Evolutionary conservation across 2,329 filamentous ascomycete species (phyloP).

Genomic region (Monilinia aucupariae): DNA sequence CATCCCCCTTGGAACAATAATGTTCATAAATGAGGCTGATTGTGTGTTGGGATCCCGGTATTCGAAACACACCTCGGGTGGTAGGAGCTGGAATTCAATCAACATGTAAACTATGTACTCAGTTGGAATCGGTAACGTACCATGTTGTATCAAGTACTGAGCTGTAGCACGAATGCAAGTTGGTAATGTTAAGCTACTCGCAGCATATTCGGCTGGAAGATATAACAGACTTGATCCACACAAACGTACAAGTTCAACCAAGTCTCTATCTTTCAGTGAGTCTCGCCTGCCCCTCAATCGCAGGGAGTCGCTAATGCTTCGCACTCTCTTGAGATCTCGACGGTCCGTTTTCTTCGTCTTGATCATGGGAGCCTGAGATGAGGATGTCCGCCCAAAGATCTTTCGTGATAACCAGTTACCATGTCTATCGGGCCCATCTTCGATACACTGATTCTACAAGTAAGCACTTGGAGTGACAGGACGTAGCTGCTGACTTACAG

Average conservation of each 20-base stretch:
- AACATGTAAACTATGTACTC: conserved; percentile 10
- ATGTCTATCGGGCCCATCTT: conserved; percentile 27
- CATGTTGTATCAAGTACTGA: conserved; percentile 57
- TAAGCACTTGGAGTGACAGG: background rate
- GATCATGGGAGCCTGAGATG: conserved; percentile 31
- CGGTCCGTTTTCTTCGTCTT: conserved; percentile 25
- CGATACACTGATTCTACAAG: conserved; percentile 9
- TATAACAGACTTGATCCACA: conserved; percentile 59
- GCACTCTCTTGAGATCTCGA: conserved; percentile 40
- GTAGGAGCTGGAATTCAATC: conserved; percentile 29
- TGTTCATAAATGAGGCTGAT: conserved; percentile 59
- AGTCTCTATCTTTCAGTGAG: conserved; percentile 44
- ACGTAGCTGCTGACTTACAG: conserved; percentile 20
- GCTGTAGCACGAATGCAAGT: conserved; percentile 62
- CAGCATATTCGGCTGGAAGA: conserved; percentile 53
- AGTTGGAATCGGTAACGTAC: conserved; percentile 37
- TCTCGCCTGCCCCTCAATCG: conserved; percentile 43
- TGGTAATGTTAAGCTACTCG: conserved; percentile 53
- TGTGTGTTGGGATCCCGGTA: conserved; percentile 51
- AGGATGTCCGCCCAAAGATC: conserved; percentile 37
- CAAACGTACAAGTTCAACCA: conserved; percentile 56
- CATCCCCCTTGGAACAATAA: conserved; percentile 49
- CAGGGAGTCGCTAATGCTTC: conserved; percentile 52
- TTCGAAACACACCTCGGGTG: conserved; percentile 57
- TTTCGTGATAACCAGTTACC: conserved; percentile 39